These are phyloP conservation scores for Coprinopsis marcescibilis DNA, from an alignment of 768 basidiomycete species.

Conservation along the genomic window DNA sequence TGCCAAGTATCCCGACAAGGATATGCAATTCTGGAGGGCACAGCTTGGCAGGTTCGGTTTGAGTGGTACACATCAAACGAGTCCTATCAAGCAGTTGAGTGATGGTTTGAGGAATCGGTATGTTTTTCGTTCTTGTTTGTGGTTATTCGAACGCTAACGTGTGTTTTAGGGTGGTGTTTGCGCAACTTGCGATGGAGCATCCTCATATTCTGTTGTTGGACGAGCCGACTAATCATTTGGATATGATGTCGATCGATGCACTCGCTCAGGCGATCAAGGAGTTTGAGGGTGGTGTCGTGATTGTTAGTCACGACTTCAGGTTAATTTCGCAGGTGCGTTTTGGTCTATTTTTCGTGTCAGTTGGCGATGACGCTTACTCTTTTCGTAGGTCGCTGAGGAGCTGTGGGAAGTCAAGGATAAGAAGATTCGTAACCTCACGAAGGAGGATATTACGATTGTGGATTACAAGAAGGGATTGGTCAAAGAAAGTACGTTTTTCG, in stretches of 20 bases:
- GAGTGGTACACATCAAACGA: conserved; percentile 88
- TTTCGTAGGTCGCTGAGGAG: conserved; percentile 87
- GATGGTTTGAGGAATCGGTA: conserved; percentile 95
- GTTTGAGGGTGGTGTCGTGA: conserved; percentile 96
- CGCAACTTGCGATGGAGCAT: conserved; percentile 95
- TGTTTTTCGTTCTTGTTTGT: conserved; percentile 18
- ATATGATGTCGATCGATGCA: conserved; percentile 97
- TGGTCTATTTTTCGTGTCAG: neutral
- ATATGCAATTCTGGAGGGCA: conserved; percentile 54
- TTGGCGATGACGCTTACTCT: neutral
- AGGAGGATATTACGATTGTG: conserved; percentile 83
- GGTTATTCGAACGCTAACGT: too few species aligned
- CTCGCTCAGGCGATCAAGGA: conserved; percentile 93
- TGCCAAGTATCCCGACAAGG: conserved; percentile 91
- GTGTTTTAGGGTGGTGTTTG: conserved; percentile 76
- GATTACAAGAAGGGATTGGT: conserved; percentile 90
- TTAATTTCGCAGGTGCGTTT: conserved; percentile 25
- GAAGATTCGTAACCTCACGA: conserved; percentile 89
- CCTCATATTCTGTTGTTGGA: conserved; percentile 92
- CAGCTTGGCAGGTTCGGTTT: conserved; percentile 96
- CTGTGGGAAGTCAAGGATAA: conserved; percentile 98
- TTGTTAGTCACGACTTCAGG: conserved; percentile 99
- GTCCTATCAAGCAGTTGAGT: conserved; percentile 89
- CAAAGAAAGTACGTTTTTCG: conserved; percentile 58
- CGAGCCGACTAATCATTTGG: conserved; percentile 96